phyloP scores from a whole-genome alignment of 257 asterid species.

The Knoxia roxburghii region DNA sequence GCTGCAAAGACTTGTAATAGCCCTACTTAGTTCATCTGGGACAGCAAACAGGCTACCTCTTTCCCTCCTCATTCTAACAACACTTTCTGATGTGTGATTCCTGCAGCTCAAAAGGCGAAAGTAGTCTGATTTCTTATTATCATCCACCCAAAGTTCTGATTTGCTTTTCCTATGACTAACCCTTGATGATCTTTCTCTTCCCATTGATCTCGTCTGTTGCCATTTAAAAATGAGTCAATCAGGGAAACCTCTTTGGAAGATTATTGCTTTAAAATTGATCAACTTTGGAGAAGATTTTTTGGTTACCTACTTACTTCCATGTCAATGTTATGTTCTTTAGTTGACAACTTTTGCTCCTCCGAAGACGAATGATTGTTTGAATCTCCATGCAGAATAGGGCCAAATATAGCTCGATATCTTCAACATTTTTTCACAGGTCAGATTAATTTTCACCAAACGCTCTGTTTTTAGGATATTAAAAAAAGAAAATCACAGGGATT shows the following conservation, averaged over 20 bases:
- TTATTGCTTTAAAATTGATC: background rate
- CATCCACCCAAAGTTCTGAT: slow-evolving; percentile 33
- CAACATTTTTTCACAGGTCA: slow-evolving; percentile 8
- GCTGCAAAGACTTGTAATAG: slow-evolving; percentile 45
- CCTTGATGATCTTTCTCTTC: slow-evolving; percentile 41
- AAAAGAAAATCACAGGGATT: background rate
- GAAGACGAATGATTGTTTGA: slow-evolving; percentile 26
- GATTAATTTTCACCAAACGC: background rate
- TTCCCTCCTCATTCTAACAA: slow-evolving; percentile 20
- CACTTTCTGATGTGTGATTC: slow-evolving; percentile 31
- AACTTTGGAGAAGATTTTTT: slow-evolving; percentile 9
- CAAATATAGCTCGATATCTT: slow-evolving; percentile 63
- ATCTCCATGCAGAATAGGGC: slow-evolving; percentile 28
- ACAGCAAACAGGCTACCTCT: slow-evolving; percentile 10
- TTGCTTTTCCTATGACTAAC: slow-evolving; percentile 27
- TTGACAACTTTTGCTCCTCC: slow-evolving; percentile 26
- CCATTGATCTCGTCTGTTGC: slow-evolving; percentile 40
- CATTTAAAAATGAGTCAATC: slow-evolving; percentile 4
- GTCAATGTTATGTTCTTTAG: slow-evolving; percentile 27
- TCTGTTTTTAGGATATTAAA: background rate
- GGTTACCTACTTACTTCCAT: slow-evolving; percentile 54
- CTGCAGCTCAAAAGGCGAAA: slow-evolving; percentile 50
- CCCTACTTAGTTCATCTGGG: slow-evolving; percentile 28
- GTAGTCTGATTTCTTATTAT: slow-evolving; percentile 41
- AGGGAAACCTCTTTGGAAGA: background rate